A percentile compares a stretch with the other conserved stretches of the same genome.
Evolutionary conservation across 805 yeast genomes (phyloP).

Genomic region (Nakazawaea holstii): DNA sequence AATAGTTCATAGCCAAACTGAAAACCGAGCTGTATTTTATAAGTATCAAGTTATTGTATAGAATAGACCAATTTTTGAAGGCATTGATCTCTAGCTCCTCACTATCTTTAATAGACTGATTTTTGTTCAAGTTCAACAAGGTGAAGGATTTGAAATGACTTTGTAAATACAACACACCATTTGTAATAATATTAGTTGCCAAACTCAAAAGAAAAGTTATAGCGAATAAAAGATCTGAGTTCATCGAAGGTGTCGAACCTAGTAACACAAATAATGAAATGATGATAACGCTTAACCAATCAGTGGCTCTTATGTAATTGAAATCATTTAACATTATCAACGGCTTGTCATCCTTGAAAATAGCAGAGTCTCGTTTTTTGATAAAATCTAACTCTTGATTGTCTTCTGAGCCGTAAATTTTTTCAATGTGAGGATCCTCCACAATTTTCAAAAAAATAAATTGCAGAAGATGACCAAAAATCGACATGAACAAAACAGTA

Average conservation of each 20-base stretch:
- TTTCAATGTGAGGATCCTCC: conserved; percentile 84
- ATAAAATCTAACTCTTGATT: conserved; percentile 9
- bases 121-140: conserved; percentile 48
- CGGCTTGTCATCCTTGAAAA: conserved; percentile 23
- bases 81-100: conserved; percentile 28
- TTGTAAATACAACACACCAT: conserved; percentile 51
- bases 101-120: conserved; percentile 35
- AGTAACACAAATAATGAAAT: conserved; percentile 34
- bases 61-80: conserved; percentile 65
- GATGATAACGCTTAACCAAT: conserved; percentile 42
- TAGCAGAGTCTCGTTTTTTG: conserved; percentile 28
- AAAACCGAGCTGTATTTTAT: conserved; percentile 13
- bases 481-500: conserved; percentile 60
- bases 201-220: conserved; percentile 43
- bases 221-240: conserved; percentile 1
- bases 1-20: conserved; percentile 12
- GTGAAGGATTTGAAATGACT: conserved; percentile 60
- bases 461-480: conserved; percentile 72
- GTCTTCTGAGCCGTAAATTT: conserved; percentile 48
- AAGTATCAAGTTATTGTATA: conserved; percentile 32
- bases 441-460: conserved; percentile 69
- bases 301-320: conserved; percentile 58
- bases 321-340: conserved; percentile 61
- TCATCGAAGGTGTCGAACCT: conserved; percentile 23
- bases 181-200: conserved; percentile 44